Evolutionary conservation across 2,329 filamentous ascomycete species (phyloP).

Genomic region (Moelleriella libera): DNA sequence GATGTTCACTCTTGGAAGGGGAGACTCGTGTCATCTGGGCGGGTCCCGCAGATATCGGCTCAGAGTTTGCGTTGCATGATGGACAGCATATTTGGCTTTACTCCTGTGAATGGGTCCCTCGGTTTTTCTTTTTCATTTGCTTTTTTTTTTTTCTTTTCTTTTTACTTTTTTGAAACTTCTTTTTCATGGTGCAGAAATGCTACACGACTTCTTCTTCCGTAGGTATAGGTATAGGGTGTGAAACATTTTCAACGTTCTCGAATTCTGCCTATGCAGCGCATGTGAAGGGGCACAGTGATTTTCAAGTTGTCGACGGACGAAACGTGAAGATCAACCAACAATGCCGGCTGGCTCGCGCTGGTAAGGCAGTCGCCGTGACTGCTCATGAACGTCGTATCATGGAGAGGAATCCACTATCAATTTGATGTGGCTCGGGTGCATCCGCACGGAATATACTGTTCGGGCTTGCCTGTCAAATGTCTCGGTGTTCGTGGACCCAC

Average conservation of each 20-base stretch:
- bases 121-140: not conserved
- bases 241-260: slow-evolving; percentile 1
- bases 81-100: slow-evolving; percentile 18
- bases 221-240: slow-evolving; percentile 15
- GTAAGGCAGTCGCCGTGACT: not conserved
- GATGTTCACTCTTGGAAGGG: not conserved
- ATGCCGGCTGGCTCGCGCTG: too few relatives aligned
- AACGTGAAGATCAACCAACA: not conserved
- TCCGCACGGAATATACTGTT: too few relatives aligned
- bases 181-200: slow-evolving; percentile 17
- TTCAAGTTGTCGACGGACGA: not conserved
- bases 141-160: not conserved
- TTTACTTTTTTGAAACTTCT: too few relatives aligned
- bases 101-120: not conserved
- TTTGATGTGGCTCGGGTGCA: slow-evolving; percentile 6
- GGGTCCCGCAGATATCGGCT: slow-evolving; percentile 18
- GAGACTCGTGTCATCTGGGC: slow-evolving; percentile 16
- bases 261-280: too few relatives aligned
- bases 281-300: not conserved
- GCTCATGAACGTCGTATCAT: not conserved
- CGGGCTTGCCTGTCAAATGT: not conserved
- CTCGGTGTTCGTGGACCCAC: slow-evolving; percentile 5
- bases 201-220: slow-evolving; percentile 14
- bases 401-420: slow-evolving; percentile 11
- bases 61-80: slow-evolving; percentile 15